Base-by-base conservation (phyloP, 805 yeast genomes). In the Metschnikowia bowlesiae region DNA sequence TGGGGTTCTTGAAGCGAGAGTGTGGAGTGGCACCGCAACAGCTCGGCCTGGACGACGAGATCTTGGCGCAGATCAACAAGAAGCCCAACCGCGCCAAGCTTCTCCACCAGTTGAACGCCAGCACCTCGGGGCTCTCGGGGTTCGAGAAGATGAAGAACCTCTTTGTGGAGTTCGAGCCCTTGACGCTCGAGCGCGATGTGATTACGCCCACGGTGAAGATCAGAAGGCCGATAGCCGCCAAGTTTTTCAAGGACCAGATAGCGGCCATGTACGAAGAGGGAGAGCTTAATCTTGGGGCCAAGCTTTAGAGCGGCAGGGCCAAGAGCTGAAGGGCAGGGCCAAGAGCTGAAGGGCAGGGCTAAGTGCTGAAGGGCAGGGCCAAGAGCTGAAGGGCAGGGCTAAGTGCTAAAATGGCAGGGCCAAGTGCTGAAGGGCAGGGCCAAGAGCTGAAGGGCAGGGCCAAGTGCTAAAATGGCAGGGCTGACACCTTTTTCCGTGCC, bases 261-360 rank as follows among this genome's bases (percentile, higher is more conserved):
- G 70, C 70, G 28, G 56, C 52, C 6, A 61, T 82, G 67, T 82
- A 82, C 53, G 43, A 59, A 6, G 83, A 82, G 55, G 84, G 84
- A 3, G 64, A 68, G 4, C 53, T 70, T 44, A 36, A 57, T 32
- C 43, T 26, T 7, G 42, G 18, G 7, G 40, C 51, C 38, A 54
- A 53, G 48, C 51, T 54, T 14, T 22, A 22, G 18, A 16, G 18
- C 2, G 18, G 18, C 18, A 2, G 18, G 18, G 18, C 3, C 18
- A 16, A 16, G 16, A 1, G 16, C 16, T 16, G 18, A 16, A 16
- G n/a, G n/a, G n/a, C n/a, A n/a, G n/a, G n/a, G n/a, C n/a, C n/a
- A n/a, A n/a, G n/a, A n/a, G n/a, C n/a, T n/a, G n/a, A n/a, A n/a
- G n/a, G n/a, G n/a, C n/a, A n/a, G n/a, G n/a, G 16, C 16, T 2